Evolutionary conservation across 2,329 filamentous ascomycete genomes (phyloP).

Genomic region (Ophiocordyceps camponoti-leonardi): DNA sequence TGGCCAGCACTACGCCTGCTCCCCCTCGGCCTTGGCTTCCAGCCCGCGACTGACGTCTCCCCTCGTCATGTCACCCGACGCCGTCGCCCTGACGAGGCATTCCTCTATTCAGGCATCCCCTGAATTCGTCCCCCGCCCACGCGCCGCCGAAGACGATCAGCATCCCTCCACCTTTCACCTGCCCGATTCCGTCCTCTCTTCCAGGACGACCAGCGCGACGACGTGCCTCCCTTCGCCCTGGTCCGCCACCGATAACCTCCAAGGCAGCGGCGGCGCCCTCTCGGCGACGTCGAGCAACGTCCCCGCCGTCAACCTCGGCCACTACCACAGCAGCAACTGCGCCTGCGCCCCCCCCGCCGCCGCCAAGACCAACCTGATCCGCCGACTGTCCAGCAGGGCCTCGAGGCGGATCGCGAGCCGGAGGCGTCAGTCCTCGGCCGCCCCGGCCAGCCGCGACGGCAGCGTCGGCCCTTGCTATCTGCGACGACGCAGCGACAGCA

Average conservation of each 20-base stretch:
- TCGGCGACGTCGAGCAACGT: not conserved
- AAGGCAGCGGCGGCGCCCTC: slow-evolving; percentile 3
- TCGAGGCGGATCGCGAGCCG: slow-evolving; percentile 46
- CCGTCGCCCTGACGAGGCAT: slow-evolving; percentile 34
- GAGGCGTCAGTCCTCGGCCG: slow-evolving; percentile 61
- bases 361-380: slow-evolving; percentile 43
- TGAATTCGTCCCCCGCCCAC: slow-evolving; percentile 36
- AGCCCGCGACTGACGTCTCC: slow-evolving; percentile 39
- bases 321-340: slow-evolving; percentile 2
- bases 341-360: slow-evolving; percentile 12
- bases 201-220: slow-evolving; percentile 35
- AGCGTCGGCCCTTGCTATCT: slow-evolving; percentile 82
- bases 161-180: slow-evolving; percentile 44
- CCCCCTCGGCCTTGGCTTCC: slow-evolving; percentile 38
- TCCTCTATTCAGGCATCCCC: slow-evolving; percentile 52
- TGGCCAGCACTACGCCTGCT: slow-evolving; percentile 19
- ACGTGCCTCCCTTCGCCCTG: not conserved
- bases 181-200: slow-evolving; percentile 51
- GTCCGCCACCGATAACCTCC: not conserved
- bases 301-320: not conserved
- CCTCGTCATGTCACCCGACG: slow-evolving; percentile 33
- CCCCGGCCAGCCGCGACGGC: slow-evolving; percentile 63
- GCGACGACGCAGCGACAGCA: slow-evolving; percentile 78
- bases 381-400: slow-evolving; percentile 69
- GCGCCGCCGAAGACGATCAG: slow-evolving; percentile 28